phyloP scores from a whole-genome alignment of 2,329 filamentous ascomycete species.

The Scleromitrula shiraiana region DNA sequence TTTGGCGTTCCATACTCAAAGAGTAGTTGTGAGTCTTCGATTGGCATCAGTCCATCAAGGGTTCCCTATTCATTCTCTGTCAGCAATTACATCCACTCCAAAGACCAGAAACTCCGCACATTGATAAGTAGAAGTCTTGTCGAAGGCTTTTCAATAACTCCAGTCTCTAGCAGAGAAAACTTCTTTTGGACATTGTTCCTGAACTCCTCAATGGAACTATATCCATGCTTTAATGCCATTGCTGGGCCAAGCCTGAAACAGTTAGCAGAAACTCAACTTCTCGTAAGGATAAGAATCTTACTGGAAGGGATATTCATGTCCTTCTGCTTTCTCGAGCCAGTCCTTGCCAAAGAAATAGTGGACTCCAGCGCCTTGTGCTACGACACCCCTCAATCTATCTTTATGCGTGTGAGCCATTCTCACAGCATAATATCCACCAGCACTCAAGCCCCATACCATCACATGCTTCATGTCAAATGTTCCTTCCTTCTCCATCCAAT shows the following conservation, averaged over 20 bases:
- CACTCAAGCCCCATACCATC: constrained; percentile 56
- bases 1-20: constrained; percentile 59
- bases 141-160: constrained; percentile 47
- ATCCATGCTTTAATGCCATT: constrained; percentile 57
- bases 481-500: constrained; percentile 46
- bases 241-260: constrained; percentile 41
- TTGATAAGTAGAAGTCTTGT: constrained; percentile 54
- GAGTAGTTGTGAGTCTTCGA: constrained; percentile 58
- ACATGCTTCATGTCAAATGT: constrained; percentile 49
- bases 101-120: constrained; percentile 31
- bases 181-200: constrained; percentile 46
- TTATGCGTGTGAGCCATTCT: constrained; percentile 61
- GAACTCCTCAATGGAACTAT: constrained; percentile 46
- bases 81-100: neutral
- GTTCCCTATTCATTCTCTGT: constrained; percentile 38
- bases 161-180: constrained; percentile 54
- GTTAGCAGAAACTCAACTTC: neutral
- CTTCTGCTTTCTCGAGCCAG: constrained; percentile 54
- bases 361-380: constrained; percentile 56
- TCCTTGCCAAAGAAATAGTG: constrained; percentile 53
- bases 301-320: constrained; percentile 59
- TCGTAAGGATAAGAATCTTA: constrained; percentile 28
- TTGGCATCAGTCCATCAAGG: constrained; percentile 57
- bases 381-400: constrained; percentile 41
- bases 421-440: constrained; percentile 61